Evolutionary conservation across 2,329 filamentous ascomycete genomes (phyloP).

Genomic region (Fusarium sp.): DNA sequence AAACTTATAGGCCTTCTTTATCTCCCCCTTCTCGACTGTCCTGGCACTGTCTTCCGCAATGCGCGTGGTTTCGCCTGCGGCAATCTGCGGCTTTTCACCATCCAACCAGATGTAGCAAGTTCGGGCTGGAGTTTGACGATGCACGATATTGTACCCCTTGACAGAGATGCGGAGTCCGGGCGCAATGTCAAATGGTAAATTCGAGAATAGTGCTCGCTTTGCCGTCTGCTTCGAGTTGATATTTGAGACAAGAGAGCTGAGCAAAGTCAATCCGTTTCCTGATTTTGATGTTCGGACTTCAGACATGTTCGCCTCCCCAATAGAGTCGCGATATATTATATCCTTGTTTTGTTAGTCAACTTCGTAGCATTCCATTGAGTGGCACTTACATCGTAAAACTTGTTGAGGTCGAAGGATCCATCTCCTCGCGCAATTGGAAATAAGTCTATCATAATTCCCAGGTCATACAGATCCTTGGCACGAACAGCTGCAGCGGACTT

Average conservation of each 20-base stretch:
- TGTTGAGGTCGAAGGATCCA: conserved; percentile 79
- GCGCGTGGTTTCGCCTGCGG: conserved; percentile 76
- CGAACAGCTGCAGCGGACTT: conserved; percentile 83
- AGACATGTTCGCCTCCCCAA: conserved; percentile 69
- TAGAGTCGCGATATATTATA: conserved; percentile 85
- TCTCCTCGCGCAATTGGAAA: conserved; percentile 84
- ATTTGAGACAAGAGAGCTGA: conserved; percentile 84
- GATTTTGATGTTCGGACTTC: conserved; percentile 72
- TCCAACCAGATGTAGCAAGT: conserved; percentile 90
- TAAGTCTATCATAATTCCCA: conserved; percentile 90
- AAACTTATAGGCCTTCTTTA: conserved; percentile 95
- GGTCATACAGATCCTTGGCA: conserved; percentile 93
- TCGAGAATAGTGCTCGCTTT: conserved; percentile 86
- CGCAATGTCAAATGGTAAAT: conserved; percentile 86
- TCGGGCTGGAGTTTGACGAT: conserved; percentile 82
- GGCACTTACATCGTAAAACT: conserved; percentile 85
- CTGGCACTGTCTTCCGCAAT: conserved; percentile 82
- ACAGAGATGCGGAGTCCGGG: conserved; percentile 88
- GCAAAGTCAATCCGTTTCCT: conserved; percentile 79
- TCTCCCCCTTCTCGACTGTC: conserved; percentile 81
- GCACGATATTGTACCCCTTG: conserved; percentile 91
- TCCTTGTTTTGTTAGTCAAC: conserved; percentile 64
- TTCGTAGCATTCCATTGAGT: not conserved
- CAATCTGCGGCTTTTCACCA: conserved; percentile 87
- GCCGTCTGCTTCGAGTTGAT: conserved; percentile 91